Conservation (phyloP, 1,139 yeast genomes). For the Candida labiduridarum region DNA sequence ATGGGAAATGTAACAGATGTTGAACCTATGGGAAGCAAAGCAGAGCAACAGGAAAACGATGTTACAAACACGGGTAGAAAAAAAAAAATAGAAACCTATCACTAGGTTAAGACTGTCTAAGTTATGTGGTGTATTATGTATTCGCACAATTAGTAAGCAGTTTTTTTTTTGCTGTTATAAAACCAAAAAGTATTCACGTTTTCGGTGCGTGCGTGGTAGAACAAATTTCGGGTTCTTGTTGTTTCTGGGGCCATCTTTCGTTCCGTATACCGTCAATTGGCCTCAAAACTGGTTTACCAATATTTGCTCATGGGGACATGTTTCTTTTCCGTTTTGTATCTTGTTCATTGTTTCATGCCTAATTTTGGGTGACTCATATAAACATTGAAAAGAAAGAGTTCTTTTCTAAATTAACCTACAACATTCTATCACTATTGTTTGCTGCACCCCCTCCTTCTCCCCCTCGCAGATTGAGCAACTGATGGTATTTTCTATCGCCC, state of each 20-base stretch:
- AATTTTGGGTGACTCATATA: background rate
- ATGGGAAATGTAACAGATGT: background rate
- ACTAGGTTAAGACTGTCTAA: background rate
- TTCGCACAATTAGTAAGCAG: conserved; percentile 2
- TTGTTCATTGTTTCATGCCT: no score
- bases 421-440: background rate
- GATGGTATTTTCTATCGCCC: no score
- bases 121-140: background rate
- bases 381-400: background rate
- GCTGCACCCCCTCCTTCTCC: no score
- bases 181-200: background rate
- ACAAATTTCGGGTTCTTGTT: background rate
- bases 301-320: no score
- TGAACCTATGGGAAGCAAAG: background rate
- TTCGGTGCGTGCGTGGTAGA: background rate
- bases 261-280: no score
- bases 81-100: background rate
- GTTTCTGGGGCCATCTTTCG: background rate
- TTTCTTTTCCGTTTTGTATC: no score
- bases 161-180: background rate
- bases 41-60: background rate
- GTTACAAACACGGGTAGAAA: background rate
- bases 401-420: background rate
- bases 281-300: no score
- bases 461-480: no score